Conservation (phyloP, 2,329 filamentous ascomycete species). For the Tetracladium maxilliforme region DNA sequence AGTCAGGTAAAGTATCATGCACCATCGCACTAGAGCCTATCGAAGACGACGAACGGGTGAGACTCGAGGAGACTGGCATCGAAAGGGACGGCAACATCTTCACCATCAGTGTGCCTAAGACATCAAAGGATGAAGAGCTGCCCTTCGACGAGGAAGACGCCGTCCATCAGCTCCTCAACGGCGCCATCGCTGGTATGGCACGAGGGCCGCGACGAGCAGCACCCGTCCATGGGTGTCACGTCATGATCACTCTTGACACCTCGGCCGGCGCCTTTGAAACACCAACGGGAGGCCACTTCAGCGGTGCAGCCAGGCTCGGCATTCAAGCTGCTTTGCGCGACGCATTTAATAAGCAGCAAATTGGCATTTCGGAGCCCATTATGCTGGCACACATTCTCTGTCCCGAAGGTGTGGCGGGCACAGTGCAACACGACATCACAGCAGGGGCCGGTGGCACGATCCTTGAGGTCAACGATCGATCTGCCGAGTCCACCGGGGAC, state of each 20-base stretch:
- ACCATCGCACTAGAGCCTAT: conserved; percentile 52
- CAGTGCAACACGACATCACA: conserved; percentile 70
- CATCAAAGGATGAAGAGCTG: conserved; percentile 21
- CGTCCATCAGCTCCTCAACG: conserved; percentile 50
- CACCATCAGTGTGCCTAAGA: conserved; percentile 35
- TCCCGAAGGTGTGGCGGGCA: conserved; percentile 66
- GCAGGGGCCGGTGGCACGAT: conserved; percentile 61
- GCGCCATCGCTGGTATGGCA: conserved; percentile 68
- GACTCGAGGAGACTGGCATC: conserved; percentile 25
- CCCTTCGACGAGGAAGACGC: conserved; percentile 19
- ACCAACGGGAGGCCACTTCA: conserved; percentile 51
- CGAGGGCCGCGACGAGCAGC: conserved; percentile 71
- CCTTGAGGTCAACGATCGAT: conserved; percentile 35
- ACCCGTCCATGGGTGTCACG: conserved; percentile 62
- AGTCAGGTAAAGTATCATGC: conserved; percentile 64
- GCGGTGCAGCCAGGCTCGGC: conserved; percentile 51
- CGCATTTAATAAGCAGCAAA: conserved; percentile 34
- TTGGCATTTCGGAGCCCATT: conserved; percentile 77
- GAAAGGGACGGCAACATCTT: conserved; percentile 60
- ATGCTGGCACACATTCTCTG: conserved; percentile 83
- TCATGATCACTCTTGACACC: conserved; percentile 56
- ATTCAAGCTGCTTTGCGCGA: conserved; percentile 55
- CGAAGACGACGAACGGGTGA: conserved; percentile 21
- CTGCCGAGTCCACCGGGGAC: conserved; percentile 5
- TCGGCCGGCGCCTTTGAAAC: conserved; percentile 52